Conservation (phyloP, 352 stramenopile genomes). For the Lagenidium giganteum region DNA sequence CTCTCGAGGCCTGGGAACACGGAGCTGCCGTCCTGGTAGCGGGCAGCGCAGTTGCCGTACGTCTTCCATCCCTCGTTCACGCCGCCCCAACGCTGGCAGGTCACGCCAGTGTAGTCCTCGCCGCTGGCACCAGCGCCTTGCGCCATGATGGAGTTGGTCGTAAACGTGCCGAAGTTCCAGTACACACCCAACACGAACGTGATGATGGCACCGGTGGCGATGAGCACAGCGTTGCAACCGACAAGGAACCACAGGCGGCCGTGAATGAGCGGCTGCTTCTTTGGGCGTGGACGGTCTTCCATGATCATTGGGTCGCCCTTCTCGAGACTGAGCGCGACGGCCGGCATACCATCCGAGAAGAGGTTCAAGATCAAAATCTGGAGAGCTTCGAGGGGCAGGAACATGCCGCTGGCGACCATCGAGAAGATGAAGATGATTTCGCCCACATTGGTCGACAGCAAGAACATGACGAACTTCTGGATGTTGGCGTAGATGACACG, state of each 20-base stretch:
- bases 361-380: slow-evolving; percentile 99
- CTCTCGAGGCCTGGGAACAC: slow-evolving; percentile 41
- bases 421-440: slow-evolving; percentile 88
- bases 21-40: slow-evolving; percentile 31
- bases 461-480: slow-evolving; percentile 98
- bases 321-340: slow-evolving; percentile 66
- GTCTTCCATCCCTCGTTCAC: slow-evolving; percentile 37
- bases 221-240: slow-evolving; percentile 45
- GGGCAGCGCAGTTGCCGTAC: slow-evolving; percentile 51
- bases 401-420: slow-evolving; percentile 50
- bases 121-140: slow-evolving; percentile 30
- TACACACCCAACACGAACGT: slow-evolving; percentile 61
- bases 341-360: slow-evolving; percentile 94
- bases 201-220: slow-evolving; percentile 31
- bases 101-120: slow-evolving; percentile 51
- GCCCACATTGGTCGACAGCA: slow-evolving; percentile 97
- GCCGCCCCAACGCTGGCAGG: slow-evolving; percentile 48
- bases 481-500: slow-evolving; percentile 98
- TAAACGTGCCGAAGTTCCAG: slow-evolving; percentile 59
- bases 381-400: slow-evolving; percentile 90
- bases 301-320: slow-evolving; percentile 66
- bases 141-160: slow-evolving; percentile 47
- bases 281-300: slow-evolving; percentile 49
- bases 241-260: slow-evolving; percentile 66
- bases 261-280: slow-evolving; percentile 46